A percentile compares a stretch with the other conserved stretches of the same genome.
Evolutionary conservation across 768 basidiomycete genomes (phyloP).

Genomic region (Tricholoma saponaceum): DNA sequence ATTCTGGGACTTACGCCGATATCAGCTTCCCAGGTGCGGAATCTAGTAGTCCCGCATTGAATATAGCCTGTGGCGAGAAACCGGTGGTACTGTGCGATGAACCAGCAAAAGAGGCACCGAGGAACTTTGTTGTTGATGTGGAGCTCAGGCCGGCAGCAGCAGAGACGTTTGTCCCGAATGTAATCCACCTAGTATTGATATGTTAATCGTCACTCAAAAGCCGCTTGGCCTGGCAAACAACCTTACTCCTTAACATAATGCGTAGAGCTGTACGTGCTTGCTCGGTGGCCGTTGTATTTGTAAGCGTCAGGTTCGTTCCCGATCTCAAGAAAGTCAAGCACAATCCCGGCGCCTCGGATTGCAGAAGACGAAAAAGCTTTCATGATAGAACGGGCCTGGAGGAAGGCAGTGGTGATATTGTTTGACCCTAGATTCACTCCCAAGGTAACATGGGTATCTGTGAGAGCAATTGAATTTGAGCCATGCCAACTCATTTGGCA

Average conservation of each 20-base stretch:
- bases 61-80: slow-evolving; percentile 62
- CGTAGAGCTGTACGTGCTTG: slow-evolving; percentile 33
- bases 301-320: slow-evolving; percentile 66
- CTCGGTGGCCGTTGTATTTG: slow-evolving; percentile 38
- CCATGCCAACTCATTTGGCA: background rate
- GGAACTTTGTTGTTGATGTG: slow-evolving; percentile 39
- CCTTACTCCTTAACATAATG: slow-evolving; percentile 52
- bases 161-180: slow-evolving; percentile 47
- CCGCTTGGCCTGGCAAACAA: background rate
- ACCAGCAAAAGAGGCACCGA: slow-evolving; percentile 45
- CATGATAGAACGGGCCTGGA: slow-evolving; percentile 46
- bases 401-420: slow-evolving; percentile 47
- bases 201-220: background rate
- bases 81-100: slow-evolving; percentile 42
- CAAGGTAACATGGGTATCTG: slow-evolving; percentile 63
- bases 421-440: slow-evolving; percentile 61
- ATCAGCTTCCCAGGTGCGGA: slow-evolving; percentile 47
- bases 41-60: slow-evolving; percentile 45
- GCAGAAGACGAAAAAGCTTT: slow-evolving; percentile 42
- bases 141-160: slow-evolving; percentile 32
- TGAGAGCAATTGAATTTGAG: background rate
- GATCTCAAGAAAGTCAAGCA: slow-evolving; percentile 53
- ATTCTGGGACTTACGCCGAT: slow-evolving; percentile 38
- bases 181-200: slow-evolving; percentile 43
- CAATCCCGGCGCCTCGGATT: slow-evolving; percentile 37